phyloP scores from a whole-genome alignment of 352 stramenopile genomes.

The Pythium oligandrum region DNA sequence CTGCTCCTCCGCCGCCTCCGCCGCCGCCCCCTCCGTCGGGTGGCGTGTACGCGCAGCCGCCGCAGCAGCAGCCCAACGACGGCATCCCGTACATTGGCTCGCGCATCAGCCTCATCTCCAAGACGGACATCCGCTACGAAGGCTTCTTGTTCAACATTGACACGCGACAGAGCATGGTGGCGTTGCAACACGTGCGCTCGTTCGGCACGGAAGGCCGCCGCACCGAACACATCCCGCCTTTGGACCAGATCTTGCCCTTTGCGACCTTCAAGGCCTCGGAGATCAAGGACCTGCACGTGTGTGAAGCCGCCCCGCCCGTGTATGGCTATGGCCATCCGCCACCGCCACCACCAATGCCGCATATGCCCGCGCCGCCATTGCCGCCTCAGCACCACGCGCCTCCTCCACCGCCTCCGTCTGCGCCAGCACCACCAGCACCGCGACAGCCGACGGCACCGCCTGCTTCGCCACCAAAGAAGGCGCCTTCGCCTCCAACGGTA shows the following conservation, averaged over 20 bases:
- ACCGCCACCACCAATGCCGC: constrained; percentile 11
- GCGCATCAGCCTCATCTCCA: constrained; percentile 80
- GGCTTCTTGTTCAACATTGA: constrained; percentile 86
- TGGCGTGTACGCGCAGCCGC: constrained; percentile 15
- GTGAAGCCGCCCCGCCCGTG: constrained; percentile 49
- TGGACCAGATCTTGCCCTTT: constrained; percentile 70
- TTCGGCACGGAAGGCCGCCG: constrained; percentile 83
- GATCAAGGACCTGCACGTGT: constrained; percentile 85
- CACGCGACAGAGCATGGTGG: constrained; percentile 78
- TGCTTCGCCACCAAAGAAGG: constrained; percentile 2
- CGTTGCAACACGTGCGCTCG: constrained; percentile 72
- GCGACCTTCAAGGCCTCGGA: constrained; percentile 79
- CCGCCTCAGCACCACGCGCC: constrained; percentile 9
- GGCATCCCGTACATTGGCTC: constrained; percentile 81
- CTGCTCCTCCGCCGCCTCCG: constrained; percentile 8
- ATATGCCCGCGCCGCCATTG: constrained; percentile 2
- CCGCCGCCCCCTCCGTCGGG: constrained; percentile 10
- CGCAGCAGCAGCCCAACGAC: constrained; percentile 25
- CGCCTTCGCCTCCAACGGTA: too few relatives aligned
- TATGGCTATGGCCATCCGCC: constrained; percentile 9
- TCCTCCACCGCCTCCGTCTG: constrained; percentile 11
- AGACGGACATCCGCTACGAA: constrained; percentile 87
- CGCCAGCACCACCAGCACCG: constrained; percentile 16
- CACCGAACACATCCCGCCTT: constrained; percentile 63
- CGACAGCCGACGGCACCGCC: not conserved